phyloP scores from a whole-genome alignment of 352 stramenopile genomes.

The Phytophthora podocarpi region DNA sequence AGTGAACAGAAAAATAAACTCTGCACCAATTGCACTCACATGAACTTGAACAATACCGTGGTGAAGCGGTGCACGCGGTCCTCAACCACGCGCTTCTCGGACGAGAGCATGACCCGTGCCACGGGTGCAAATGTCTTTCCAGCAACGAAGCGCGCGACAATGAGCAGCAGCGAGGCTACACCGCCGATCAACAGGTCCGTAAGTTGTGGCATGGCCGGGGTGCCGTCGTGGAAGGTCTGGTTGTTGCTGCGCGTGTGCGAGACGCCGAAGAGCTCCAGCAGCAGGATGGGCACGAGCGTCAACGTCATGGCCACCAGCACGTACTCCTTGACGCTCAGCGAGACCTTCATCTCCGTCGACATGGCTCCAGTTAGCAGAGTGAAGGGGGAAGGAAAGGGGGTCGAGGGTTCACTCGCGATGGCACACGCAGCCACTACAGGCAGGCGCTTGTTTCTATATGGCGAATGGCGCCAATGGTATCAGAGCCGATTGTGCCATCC shows the following conservation, averaged over 20 bases:
- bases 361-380: conserved; percentile 15
- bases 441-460: background rate
- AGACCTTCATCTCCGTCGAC: conserved; percentile 68
- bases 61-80: conserved; percentile 70
- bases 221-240: conserved; percentile 27
- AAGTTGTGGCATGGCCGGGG: conserved; percentile 53
- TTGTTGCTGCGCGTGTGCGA: conserved; percentile 43
- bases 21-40: conserved; percentile 35
- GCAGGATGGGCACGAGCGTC: conserved; percentile 62
- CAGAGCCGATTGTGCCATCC: conserved; percentile 14
- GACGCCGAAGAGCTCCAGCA: conserved; percentile 58
- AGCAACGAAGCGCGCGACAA: conserved; percentile 46
- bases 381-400: background rate
- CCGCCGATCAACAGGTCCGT: conserved; percentile 44
- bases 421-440: no score
- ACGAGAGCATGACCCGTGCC: conserved; percentile 50
- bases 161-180: conserved; percentile 40
- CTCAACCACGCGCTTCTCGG: conserved; percentile 52
- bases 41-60: conserved; percentile 76
- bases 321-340: conserved; percentile 63
- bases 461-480: conserved; percentile 16
- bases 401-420: background rate
- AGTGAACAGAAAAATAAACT: background rate
- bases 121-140: conserved; percentile 48
- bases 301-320: conserved; percentile 63